Base-by-base conservation (phyloP, 176 grass and related monocot genomes). In the Carex pumila region DNA sequence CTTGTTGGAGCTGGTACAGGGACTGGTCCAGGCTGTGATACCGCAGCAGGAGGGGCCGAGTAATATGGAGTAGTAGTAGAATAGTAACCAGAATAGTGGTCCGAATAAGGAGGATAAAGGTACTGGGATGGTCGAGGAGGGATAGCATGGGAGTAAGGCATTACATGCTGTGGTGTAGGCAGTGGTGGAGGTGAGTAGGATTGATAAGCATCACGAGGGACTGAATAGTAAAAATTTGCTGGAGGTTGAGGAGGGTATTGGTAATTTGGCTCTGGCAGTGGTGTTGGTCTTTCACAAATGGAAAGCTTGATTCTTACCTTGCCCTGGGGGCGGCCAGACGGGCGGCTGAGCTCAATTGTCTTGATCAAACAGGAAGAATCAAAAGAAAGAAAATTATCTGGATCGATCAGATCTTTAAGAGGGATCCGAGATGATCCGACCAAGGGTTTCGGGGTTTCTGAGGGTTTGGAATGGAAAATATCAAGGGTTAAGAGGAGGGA, bases 381-480 rank as follows among this genome's bases (percentile, higher is more conserved):
- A 63, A 81, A 61, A 25, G 86, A 86, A 61, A 81, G 79, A 69
- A 83, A 77, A 19, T 61, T 37, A 50, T 80, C 71, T 29, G 86
- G 85, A 78, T 58, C 81, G 65, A 98, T 86, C 17, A 94, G 89
- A 12, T 98, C 95, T 61, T 91, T 90, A 17, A 98, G 79, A 21
- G 90, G 78, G 1, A 81, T 90, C 65, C 87, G 90, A 34, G 89
- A 84, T 25, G 95, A 94, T 59, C 95, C 95, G 30, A 94, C 92
- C n/a, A 94, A 89, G 13, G 95, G 95, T 79, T 98, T 98, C 78
- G 92, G 92, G 13, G 92, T 92, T 63, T 98, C 95, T 12, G 95
- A 98, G 15, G 95, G 92, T 87, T 94, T 98, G 77, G 95, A 98
- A 85, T 98, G 95, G 87, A 98, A 94, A 8, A 93, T 74, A 56